Percentiles rank a stretch among this genome's conserved stretches.
Evolutionary conservation across 305 asterid species (phyloP).

Genomic region (Fraxinus latifolia): DNA sequence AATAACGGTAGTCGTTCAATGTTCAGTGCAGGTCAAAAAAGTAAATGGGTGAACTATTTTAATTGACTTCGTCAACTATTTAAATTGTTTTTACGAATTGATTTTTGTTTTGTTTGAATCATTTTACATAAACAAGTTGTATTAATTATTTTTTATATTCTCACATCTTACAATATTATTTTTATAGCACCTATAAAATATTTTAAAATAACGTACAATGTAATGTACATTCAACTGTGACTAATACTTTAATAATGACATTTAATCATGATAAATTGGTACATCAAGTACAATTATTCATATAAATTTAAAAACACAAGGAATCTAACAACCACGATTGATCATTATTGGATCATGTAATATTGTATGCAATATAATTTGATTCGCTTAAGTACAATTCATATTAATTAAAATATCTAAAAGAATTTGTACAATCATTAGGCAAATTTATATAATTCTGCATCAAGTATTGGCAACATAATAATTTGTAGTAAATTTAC

Average conservation of each 20-base stretch:
- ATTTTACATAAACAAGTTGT: too few relatives aligned
- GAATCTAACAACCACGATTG: constrained; percentile 3
- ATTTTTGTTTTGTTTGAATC: too few relatives aligned
- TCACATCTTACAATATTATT: too few relatives aligned
- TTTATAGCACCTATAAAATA: too few relatives aligned
- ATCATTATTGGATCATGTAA: not conserved
- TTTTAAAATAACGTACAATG: too few relatives aligned
- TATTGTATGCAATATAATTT: not conserved
- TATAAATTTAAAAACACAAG: not conserved
- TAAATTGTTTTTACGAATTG: too few relatives aligned
- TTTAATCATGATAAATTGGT: constrained; percentile 1
- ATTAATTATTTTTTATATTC: too few relatives aligned
- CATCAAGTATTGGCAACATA: not conserved
- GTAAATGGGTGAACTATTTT: too few relatives aligned
- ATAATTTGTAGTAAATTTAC: not conserved
- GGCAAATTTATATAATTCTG: not conserved
- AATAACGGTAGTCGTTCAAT: too few relatives aligned
- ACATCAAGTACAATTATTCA: constrained; percentile 11
- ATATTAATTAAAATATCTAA: not conserved
- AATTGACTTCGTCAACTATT: too few relatives aligned
- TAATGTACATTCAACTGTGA: too few relatives aligned
- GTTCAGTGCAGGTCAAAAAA: too few relatives aligned
- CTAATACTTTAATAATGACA: not conserved
- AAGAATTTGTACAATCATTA: not conserved
- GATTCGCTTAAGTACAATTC: not conserved